Evolutionary conservation across 345 rosid genomes (phyloP).

Genomic region (Lagerstroemia speciosa): DNA sequence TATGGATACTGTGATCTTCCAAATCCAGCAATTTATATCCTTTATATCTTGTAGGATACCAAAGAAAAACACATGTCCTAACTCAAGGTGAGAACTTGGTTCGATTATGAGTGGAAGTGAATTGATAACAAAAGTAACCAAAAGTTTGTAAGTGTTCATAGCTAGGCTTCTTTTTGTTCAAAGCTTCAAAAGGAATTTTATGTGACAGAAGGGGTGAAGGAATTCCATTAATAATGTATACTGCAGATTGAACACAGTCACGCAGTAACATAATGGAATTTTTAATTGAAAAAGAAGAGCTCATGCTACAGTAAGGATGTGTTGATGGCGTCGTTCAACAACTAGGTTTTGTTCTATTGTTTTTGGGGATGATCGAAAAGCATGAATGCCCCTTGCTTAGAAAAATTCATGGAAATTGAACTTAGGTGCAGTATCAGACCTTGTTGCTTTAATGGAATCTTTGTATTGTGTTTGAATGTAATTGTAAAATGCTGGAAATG

Average conservation of each 20-base stretch:
- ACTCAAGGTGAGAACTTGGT: background rate
- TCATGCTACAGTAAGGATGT: background rate
- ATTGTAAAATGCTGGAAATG: too few species aligned
- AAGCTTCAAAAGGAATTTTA: background rate
- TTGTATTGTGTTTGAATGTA: too few species aligned
- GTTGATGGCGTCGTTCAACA: background rate
- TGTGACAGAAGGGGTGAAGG: background rate
- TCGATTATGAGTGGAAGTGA: background rate
- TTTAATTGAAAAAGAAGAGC: slow-evolving; percentile 2
- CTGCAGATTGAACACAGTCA: background rate
- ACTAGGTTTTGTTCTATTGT: slow-evolving; percentile 1
- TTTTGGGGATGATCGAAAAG: background rate
- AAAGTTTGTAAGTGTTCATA: background rate
- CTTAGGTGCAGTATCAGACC: too few species aligned
- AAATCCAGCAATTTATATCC: background rate
- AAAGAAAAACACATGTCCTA: background rate
- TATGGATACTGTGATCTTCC: background rate
- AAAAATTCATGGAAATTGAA: background rate
- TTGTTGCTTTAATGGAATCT: too few species aligned
- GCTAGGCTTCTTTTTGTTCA: background rate
- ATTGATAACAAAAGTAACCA: background rate
- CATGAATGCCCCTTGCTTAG: too few species aligned
- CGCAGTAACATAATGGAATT: background rate
- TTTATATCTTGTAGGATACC: background rate
- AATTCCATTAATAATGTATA: background rate